Conservation (phyloP, 1,284 basidiomycete genomes). For the Rhodotorula sp. region DNA sequence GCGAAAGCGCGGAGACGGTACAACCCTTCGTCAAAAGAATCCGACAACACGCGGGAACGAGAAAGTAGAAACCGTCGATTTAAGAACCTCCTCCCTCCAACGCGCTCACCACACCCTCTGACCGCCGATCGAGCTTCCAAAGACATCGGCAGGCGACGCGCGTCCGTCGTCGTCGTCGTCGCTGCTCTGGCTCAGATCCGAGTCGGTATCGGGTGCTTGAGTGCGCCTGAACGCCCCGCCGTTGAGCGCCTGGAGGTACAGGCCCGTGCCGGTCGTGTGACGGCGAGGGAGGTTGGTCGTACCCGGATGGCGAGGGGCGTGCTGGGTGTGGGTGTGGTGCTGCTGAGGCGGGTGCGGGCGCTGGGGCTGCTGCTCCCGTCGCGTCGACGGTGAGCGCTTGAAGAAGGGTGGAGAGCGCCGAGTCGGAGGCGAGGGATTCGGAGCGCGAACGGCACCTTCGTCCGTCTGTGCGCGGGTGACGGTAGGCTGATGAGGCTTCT, state of each 20-base stretch:
- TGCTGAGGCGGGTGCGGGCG: constrained; percentile 2
- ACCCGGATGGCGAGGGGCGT: constrained; percentile 1
- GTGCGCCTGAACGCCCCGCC: not conserved
- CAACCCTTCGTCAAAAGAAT: too few relatives aligned
- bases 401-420: not conserved
- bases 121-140: not conserved
- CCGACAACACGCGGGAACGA: too few relatives aligned
- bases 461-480: not conserved
- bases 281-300: constrained; percentile 4
- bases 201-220: not conserved
- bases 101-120: constrained; percentile 10
- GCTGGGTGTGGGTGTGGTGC: not conserved
- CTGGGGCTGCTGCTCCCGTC: not conserved
- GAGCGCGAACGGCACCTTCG: constrained; percentile 16
- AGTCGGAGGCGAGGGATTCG: constrained; percentile 22
- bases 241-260: constrained; percentile 25
- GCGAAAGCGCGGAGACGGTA: too few relatives aligned
- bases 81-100: not conserved
- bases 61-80: too few relatives aligned
- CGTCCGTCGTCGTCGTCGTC: constrained; percentile 13
- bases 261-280: constrained; percentile 32
- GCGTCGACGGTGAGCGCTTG: not conserved
- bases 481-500: not conserved
- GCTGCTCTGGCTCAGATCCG: constrained; percentile 14
- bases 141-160: not conserved